phyloP scores from a whole-genome alignment of 2,329 filamentous ascomycete genomes.

The Parascedosporium putredinis region DNA sequence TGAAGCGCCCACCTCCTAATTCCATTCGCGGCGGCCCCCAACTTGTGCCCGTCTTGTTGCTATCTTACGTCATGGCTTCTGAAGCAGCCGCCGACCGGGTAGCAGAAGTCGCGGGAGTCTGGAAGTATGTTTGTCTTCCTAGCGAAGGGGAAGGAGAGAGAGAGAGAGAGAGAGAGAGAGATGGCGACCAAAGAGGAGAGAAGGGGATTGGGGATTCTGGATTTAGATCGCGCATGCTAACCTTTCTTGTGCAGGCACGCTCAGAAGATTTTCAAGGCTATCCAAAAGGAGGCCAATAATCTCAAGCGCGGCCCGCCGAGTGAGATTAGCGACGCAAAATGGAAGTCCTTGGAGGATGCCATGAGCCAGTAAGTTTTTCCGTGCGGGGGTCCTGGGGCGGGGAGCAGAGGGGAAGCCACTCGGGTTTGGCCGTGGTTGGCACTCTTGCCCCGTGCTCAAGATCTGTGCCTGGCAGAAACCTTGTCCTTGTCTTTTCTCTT shows the following conservation, averaged over 20 bases:
- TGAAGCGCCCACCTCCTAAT: background rate
- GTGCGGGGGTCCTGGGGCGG: too few species aligned
- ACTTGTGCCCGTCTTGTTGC: background rate
- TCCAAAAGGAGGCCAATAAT: constrained; percentile 32
- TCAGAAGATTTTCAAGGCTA: constrained; percentile 30
- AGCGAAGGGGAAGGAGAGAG: too few species aligned
- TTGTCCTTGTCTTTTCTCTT: too few species aligned
- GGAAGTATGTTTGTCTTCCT: constrained; percentile 12
- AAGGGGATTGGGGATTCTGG: too few species aligned
- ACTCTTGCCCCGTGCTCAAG: constrained; percentile 6
- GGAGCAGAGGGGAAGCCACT: background rate
- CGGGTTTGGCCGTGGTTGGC: background rate
- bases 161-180: too few species aligned
- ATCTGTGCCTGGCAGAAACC: too few species aligned
- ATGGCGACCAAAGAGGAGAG: too few species aligned
- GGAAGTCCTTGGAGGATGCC: constrained; percentile 31
- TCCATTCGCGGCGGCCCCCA: background rate
- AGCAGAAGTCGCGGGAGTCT: constrained; percentile 9
- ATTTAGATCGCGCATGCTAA: background rate
- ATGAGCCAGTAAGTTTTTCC: constrained; percentile 33
- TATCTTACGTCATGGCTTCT: constrained; percentile 2
- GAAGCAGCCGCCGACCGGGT: background rate
- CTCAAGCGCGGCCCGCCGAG: constrained; percentile 25
- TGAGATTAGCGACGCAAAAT: constrained; percentile 29
- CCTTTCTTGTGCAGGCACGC: constrained; percentile 22